Base-by-base conservation (phyloP, 129 eudicot genomes). In the Escallonia rubra region DNA sequence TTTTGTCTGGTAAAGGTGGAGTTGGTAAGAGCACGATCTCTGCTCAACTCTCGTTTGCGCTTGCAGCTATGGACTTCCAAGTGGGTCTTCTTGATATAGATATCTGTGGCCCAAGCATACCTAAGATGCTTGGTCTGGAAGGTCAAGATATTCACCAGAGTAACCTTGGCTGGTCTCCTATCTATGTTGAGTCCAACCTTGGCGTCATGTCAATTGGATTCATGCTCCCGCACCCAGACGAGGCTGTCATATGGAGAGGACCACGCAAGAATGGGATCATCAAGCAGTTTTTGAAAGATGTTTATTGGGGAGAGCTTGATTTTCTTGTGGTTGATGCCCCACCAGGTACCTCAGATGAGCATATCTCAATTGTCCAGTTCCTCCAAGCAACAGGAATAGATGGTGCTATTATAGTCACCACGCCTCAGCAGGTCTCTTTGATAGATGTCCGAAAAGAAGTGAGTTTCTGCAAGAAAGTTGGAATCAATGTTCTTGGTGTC, bases 21-120 rank as follows among this genome's bases (percentile, higher is more conserved):
- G 98, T 91, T 46, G 98, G 98, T 65, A 91, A 91, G 83, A 91
- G 98, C 77, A 91, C 98, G 23, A 86, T 91, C 85, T 91, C 98
- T 44, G 96, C 98, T 39, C 98, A 91, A 68, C 94, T 91, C 34
- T 67, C 98, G 0, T 91, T 80, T 47, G 91, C 96, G 65, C 81
- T 88, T 8, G 95, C 98, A 45, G 85, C 86, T 41, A 91, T 66
- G 96, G 96, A 91, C 66, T 82, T 74, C 59, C 98, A 91, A 72
- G 96, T 88, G 6, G 96, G 98, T 34, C 91, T 88, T 51, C 91
- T 91, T 41, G 98, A 91, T 69, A 83, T 91, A 56, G 98, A 91
- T 68, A 91, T 91, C 5, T 88, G 96, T 40, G 98, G 98, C 45
- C 98, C 98, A 46, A 91, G 98, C 85, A 88, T 91, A 67, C 98